A percentile compares a stretch with the other conserved stretches of the same genome.
Evolutionary conservation across 495 filamentous ascomycete genomes (phyloP).

Genomic region (Emericellopsis terricola): DNA sequence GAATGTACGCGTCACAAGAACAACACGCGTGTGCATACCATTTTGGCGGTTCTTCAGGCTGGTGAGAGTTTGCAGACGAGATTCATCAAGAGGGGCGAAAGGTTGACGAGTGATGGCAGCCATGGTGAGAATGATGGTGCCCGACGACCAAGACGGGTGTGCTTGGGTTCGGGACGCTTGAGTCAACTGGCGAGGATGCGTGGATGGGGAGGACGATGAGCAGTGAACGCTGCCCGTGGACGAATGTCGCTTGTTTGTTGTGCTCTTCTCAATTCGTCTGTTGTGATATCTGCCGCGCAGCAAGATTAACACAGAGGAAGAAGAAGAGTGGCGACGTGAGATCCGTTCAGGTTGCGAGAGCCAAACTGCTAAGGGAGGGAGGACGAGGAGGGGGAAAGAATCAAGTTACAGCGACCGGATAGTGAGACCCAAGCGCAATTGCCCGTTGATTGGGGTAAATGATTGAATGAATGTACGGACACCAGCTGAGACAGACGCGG

Average conservation of each 20-base stretch:
- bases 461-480: too few species aligned
- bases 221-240: background rate
- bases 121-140: too few species aligned
- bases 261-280: background rate
- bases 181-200: background rate
- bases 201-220: background rate
- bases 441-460: too few species aligned
- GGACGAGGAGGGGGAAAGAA: background rate
- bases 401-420: background rate
- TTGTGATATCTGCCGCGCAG: background rate
- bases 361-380: background rate
- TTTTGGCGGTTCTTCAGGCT: constrained; percentile 45
- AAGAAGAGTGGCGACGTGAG: too few species aligned
- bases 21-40: constrained; percentile 25
- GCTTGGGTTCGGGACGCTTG: background rate
- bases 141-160: background rate
- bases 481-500: background rate
- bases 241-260: background rate
- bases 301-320: background rate
- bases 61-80: constrained; percentile 34
- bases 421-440: too few species aligned
- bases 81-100: constrained; percentile 34
- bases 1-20: background rate
- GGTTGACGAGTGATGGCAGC: constrained; percentile 32
- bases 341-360: too few species aligned